Evolutionary conservation across 495 filamentous ascomycete species (phyloP), one percentile per base, ranked within the genome.

Genomic region (Tuber melanosporum): DNA sequence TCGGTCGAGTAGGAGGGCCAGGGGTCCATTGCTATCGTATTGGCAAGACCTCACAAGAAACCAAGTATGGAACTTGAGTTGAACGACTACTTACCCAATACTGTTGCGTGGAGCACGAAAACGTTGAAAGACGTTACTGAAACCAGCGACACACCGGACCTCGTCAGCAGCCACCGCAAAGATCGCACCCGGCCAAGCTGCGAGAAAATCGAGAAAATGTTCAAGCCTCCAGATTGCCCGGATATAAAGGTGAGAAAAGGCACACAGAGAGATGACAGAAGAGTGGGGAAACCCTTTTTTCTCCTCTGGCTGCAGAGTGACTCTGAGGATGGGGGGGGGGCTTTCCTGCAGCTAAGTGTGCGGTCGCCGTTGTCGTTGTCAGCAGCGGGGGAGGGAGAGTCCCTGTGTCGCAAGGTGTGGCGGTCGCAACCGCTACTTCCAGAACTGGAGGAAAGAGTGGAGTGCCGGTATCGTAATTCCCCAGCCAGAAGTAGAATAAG

Each of bases 1-100:
- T 82, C 80, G 44, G 80, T 76, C 71, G 80, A 76, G 71, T 78
- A 82, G 39, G 76, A 71, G 52, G 73, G 46, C 80, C 80, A 82
- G 45, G 80, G 71, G 49, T 82, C 80, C 80, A 82, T 82, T 42
- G 47, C 19, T 62, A 26, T 26, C 49, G 71, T 43, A n/a, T 36
- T 66, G 42, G 71, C 19, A 22, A 47, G 71, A 46, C 71, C 45
- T 43, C 45, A 20, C 41, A 32, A 72, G 19, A 49, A 32, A 47
- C 14, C 45, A 47, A 49, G 71, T 17, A 12, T 43, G 22, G 42
- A 20, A 72, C 71, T 22, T 43, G 71, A 32, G 42, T 66, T 15
- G 14, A 36, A 17, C 57, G 57, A 36, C 36, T 66, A 36, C 10
- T 36, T 66, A 66, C 12, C 32, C 57, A 66, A 66, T 66, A 36